phyloP scores from a whole-genome alignment of 441 rosid genomes.

The Kokia cookei region DNA sequence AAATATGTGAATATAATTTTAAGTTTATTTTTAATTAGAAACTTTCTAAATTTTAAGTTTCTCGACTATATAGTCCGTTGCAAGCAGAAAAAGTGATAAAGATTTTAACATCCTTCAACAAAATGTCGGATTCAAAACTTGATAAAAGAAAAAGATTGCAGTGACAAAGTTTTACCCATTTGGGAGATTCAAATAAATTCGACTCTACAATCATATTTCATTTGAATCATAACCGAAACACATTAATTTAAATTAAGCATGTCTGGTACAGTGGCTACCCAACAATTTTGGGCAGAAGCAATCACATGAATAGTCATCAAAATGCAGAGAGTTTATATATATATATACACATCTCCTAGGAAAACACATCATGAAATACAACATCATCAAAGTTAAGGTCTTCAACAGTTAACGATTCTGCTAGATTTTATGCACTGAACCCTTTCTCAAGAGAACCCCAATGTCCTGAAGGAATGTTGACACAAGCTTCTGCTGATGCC shows the following conservation, averaged over 20 bases:
- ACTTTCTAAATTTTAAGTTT: too few species aligned
- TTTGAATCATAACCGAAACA: neutral
- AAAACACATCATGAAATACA: neutral
- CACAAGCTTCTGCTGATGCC: slow-evolving; percentile 79
- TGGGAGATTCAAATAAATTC: too few species aligned
- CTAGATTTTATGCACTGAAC: slow-evolving; percentile 49
- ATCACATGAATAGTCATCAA: neutral
- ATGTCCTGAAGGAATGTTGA: slow-evolving; percentile 44
- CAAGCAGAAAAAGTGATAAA: too few species aligned
- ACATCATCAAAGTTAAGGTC: neutral
- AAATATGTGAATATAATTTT: too few species aligned
- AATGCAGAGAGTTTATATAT: neutral
- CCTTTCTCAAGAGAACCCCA: slow-evolving; percentile 82
- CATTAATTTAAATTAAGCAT: slow-evolving; percentile 1
- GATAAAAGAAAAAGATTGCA: too few species aligned
- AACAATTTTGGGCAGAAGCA: slow-evolving; percentile 16
- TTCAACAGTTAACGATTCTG: neutral
- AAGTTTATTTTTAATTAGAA: too few species aligned
- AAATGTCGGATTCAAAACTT: too few species aligned
- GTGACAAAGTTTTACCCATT: too few species aligned
- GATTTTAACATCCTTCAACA: too few species aligned
- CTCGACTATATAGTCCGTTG: too few species aligned
- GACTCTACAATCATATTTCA: too few species aligned
- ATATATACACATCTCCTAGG: neutral
- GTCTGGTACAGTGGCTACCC: neutral